Percentiles rank a stretch among this genome's conserved stretches.
Evolutionary conservation across 2,329 filamentous ascomycete species (phyloP).

Genomic region (Aspergillus ruber): DNA sequence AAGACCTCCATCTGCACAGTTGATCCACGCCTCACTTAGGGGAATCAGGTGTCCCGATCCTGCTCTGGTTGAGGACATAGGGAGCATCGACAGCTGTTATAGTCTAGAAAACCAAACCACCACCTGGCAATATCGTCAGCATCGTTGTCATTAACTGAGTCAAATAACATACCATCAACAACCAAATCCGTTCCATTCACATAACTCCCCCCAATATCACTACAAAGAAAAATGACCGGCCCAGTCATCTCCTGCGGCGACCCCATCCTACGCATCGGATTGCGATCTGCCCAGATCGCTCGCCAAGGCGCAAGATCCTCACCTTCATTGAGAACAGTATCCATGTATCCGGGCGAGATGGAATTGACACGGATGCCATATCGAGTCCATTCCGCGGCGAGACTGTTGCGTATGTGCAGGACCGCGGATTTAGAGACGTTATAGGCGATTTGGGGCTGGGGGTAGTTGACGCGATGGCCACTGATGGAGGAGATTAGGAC

Average conservation of each 20-base stretch:
- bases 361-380: conserved; percentile 66
- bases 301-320: conserved; percentile 49
- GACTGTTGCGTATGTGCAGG: conserved; percentile 54
- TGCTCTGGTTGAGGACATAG: not conserved
- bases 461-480: conserved; percentile 62
- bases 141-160: not conserved
- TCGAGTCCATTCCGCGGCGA: conserved; percentile 66
- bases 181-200: conserved; percentile 63
- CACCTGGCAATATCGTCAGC: not conserved
- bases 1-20: not conserved
- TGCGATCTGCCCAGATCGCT: conserved; percentile 51
- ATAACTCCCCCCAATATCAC: conserved; percentile 55
- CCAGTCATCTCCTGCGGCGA: conserved; percentile 57
- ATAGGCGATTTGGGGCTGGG: conserved; percentile 64
- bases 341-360: conserved; percentile 69
- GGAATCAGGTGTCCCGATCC: not conserved
- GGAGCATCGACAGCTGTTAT: no score
- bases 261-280: conserved; percentile 61
- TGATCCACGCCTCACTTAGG: not conserved
- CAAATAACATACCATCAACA: conserved; percentile 47
- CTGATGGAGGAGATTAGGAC: conserved; percentile 62
- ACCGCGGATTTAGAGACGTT: conserved; percentile 66
- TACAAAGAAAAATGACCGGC: conserved; percentile 54
- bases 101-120: conserved; percentile 1
- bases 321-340: conserved; percentile 65